Base-by-base conservation (phyloP, 805 yeast species). In the Ogataea populi-albae region DNA sequence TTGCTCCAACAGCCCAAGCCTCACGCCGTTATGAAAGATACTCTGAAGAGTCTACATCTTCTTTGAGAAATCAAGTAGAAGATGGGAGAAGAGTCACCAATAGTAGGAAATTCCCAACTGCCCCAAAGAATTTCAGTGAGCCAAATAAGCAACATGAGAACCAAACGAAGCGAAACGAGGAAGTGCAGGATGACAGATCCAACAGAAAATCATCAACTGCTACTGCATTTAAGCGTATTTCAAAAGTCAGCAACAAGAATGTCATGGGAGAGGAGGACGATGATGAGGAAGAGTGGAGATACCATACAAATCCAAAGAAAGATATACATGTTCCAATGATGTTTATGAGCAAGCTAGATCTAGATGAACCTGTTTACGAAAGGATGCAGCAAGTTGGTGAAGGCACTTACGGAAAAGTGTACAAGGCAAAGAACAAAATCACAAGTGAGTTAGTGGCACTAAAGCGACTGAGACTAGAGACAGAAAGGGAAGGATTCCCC, bases 321-420 rank as follows among this genome's bases (percentile, higher is more conserved):
- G 16, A 24, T 16, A 24, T 14, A 7, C n/a, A 26, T 28, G 15
- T 17, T 8, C 39, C 29, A 6, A 32, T 52, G 29, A 34, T 36
- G 4, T 54, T 52, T 32, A 53, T 56, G 59, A 43, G 41, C 28
- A 40, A 36, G 10, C 30, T 41, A 7, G 35, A 37, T 5, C 50
- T 63, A 20, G 40, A 57, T 5, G 48, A 59, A 2, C 69, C 70
- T 9, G 55, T 74, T 2, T 87, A 83, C 57, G 81, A 81, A 45
- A 68, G 89, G 36, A 76, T 86, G 1, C 71, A 76, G 26, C 98
- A 93, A 55, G 98, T 93, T 4, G 98, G 98, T n/a, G 98, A 93
- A 62, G 98, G 98, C 7, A 93, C 98, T 0, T 93, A 93, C 59
- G 98, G 98, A 14, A 88, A 86, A 57, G 99, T 93, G 15, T 88